Base-by-base conservation (phyloP, 2,329 filamentous ascomycete genomes). In the Didymella exigua region DNA sequence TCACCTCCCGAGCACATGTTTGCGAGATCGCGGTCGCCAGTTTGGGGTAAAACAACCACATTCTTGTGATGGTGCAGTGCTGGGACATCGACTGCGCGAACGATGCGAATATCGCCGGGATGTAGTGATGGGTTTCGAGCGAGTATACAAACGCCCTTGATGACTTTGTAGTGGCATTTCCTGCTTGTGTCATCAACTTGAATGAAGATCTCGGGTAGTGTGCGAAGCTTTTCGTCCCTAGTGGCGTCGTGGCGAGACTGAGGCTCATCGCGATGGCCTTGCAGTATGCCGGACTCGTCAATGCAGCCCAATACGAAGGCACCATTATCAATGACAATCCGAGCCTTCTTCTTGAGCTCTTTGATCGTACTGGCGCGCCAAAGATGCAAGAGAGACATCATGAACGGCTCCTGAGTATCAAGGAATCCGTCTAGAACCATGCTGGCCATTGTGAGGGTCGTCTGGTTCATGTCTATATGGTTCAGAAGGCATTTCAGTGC, bases 1-100 rank as follows among this genome's bases (percentile, higher is more conserved):
- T 99, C 95, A 0, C 95, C 95, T 2, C 95, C 95, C 4, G 95
- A 96, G 60, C 95, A 92, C 93, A 98, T 98, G 67, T 89, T 92
- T 0, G 93, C 86, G 19, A 99, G 78, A 59, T 96, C 91, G 14
- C 89, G 82, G 68, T 97, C 91, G 0, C 93, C 93, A 0, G 80
- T 88, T 30, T 90, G 86, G 0, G 95, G 91, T 43, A 99, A 88
- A 0, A 98, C 92, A 1, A 98, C 88, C 0, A 96, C 90, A 69
- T 98, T 88, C 52, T 84, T 87, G 4, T 97, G 80, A 66, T 97
- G 90, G 40, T 81, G 84, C 3, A 99, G 78, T n/a, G 79, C 78
- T 0, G 86, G 84, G 1, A 86, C 81, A 63, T 98, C 84, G 3
- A 98, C 87, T 2, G 95, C 95, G 58, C 86, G 83, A 1, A 98